A percentile compares a stretch with the other conserved stretches of the same genome.
These are phyloP conservation scores for Blastobotrys illinoisensis DNA, from an alignment of 1,139 yeast genomes.

Conservation along the genomic window DNA sequence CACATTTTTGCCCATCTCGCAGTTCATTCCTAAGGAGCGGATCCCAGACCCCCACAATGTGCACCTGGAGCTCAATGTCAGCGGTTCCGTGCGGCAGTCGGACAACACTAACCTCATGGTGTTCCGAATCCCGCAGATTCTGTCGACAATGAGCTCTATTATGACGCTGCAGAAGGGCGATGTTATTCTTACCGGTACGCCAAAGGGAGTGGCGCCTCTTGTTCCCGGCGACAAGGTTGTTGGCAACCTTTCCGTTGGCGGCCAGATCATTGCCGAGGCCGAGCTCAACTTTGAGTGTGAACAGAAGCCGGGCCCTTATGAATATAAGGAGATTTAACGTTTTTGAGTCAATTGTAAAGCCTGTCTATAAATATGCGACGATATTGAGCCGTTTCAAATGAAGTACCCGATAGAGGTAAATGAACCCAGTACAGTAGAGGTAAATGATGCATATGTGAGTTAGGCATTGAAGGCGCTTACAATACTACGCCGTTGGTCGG, in stretches of 20 bases:
- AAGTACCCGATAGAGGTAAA: too few relatives aligned
- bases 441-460: too few relatives aligned
- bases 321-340: constrained; percentile 34
- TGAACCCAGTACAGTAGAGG: too few relatives aligned
- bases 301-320: constrained; percentile 77
- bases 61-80: constrained; percentile 59
- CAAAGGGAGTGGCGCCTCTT: constrained; percentile 91
- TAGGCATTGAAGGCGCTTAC: neutral
- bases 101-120: constrained; percentile 84
- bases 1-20: constrained; percentile 81
- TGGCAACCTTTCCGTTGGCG: constrained; percentile 57
- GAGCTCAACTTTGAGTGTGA: constrained; percentile 52
- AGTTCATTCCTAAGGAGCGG: constrained; percentile 56
- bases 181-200: constrained; percentile 89
- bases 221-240: constrained; percentile 70
- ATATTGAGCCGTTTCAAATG: too few relatives aligned
- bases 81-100: constrained; percentile 64
- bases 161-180: constrained; percentile 93
- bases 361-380: too few relatives aligned
- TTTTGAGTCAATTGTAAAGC: too few relatives aligned
- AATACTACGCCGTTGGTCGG: constrained; percentile 38
- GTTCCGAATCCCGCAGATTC: constrained; percentile 75
- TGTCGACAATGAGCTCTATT: constrained; percentile 74
- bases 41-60: constrained; percentile 74
- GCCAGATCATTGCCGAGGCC: constrained; percentile 46